These are phyloP conservation scores for Aureobasidium sp. DNA, from an alignment of 2,329 filamentous ascomycete genomes.

Conservation along the genomic window DNA sequence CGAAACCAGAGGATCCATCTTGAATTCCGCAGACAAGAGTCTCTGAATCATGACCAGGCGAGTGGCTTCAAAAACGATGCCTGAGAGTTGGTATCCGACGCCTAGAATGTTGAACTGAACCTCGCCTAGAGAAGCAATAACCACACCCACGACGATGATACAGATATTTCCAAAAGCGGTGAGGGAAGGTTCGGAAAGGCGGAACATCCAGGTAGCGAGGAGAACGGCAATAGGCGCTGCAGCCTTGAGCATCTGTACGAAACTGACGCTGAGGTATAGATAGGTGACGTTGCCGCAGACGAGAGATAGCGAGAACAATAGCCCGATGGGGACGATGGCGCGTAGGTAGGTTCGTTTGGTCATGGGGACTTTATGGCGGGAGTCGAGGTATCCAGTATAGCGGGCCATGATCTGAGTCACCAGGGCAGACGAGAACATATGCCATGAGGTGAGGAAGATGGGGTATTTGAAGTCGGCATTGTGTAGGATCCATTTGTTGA, in stretches of 20 bases:
- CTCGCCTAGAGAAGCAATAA: slow-evolving; percentile 22
- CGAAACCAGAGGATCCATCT: slow-evolving; percentile 23
- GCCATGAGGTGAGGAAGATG: slow-evolving; percentile 24
- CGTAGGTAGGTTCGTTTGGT: slow-evolving; percentile 22
- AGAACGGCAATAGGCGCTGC: slow-evolving; percentile 21
- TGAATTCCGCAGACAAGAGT: slow-evolving; percentile 20
- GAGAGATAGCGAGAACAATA: slow-evolving; percentile 21
- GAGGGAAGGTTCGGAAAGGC: slow-evolving; percentile 18
- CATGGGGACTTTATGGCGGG: slow-evolving; percentile 23
- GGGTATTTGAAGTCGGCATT: slow-evolving; percentile 55
- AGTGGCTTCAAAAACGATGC: slow-evolving; percentile 20
- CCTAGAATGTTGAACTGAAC: slow-evolving; percentile 21
- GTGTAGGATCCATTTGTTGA: slow-evolving; percentile 86
- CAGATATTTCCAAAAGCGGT: slow-evolving; percentile 21
- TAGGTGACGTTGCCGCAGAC: slow-evolving; percentile 24
- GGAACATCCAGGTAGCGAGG: slow-evolving; percentile 20
- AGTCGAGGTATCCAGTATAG: slow-evolving; percentile 21
- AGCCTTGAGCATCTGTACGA: slow-evolving; percentile 26
- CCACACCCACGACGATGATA: slow-evolving; percentile 21
- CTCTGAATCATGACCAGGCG: slow-evolving; percentile 21
- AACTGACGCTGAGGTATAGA: slow-evolving; percentile 23
- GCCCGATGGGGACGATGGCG: slow-evolving; percentile 23
- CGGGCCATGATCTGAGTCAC: slow-evolving; percentile 24
- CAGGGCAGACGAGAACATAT: slow-evolving; percentile 23
- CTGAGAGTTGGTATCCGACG: slow-evolving; percentile 20